Base-by-base conservation (phyloP, 1,139 yeast species). In the Meyerozyma sp. region DNA sequence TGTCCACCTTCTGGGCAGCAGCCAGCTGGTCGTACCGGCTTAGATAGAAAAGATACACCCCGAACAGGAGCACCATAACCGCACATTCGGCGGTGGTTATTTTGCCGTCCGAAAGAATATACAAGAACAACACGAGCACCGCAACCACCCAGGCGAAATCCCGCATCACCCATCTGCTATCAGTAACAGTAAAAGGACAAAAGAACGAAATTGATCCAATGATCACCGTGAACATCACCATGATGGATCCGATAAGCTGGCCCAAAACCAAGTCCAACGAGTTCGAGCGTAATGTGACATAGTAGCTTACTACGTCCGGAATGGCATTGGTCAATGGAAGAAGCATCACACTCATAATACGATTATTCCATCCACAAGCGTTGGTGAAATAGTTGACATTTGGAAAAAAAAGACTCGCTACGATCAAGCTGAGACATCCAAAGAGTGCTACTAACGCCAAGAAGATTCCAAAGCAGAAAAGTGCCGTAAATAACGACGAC, bases 51-150 rank as follows among this genome's bases (percentile, higher is more conserved):
- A 77, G 63, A 47, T 77, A 77, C 1, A 56, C 35, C 13, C 63
- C 42, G 55, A 75, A 77, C 29, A 71, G 49, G 3, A 52, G 13
- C 1, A 72, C 56, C 81, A 81, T 74, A 1, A 61, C 37, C 1
- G 63, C 34, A 44, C 82, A 75, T 52, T 81, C 86, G 11, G 54
- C 42, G 4, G 66, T 43, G 26, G 77, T 73, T 30, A 81, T 65
- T 45, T 65, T 62, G 7, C 80, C 81, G 58, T 81, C 86, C 4
- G 66, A 59, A 11, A 81, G 52, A 41, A 80, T 73, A 43, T 59
- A 59, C 43, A 73, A 59, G 35, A 79, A 68, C 3, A 75, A 45
- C 1, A 63, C 41, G 5, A 79, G 59, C 14, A 76, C 61, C 4
- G 57, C 45, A 13, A 66, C 52, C 5, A 70, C 63, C 65, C 71